Base-by-base conservation (phyloP, 371 early-diverging fungal species). In the Mucor velutinosus region DNA sequence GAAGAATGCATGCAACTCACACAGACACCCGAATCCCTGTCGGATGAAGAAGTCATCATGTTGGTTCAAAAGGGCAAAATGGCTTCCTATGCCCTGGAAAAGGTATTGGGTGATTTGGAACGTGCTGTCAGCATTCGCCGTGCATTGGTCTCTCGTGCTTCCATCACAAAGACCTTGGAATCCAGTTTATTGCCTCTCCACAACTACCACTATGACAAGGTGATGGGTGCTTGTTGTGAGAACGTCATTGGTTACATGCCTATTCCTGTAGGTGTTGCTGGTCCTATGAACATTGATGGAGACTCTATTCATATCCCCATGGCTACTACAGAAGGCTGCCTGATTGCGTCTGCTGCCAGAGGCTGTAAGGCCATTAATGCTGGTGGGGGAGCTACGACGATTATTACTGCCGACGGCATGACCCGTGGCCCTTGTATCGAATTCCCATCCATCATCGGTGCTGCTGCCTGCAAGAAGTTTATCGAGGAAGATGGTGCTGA, bases 231-330 rank as follows among this genome's bases (percentile, higher is more conserved):
- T 71, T 97, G 97, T 85, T 97, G 98, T 74, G 98, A 98, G 76
- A 98, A 97, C 77, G 96, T 98, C 12, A 87, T 98, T 70, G 98
- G 98, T 62, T 94, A 95, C 69, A 84, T 94, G 84, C 97, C 97
- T 19, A 74, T 98, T 32, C 98, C 98, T 11, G 87, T 98, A 15
- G 98, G 98, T 66, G 87, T 96, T 65, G 97, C 97, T 35, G 81
- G 96, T 17, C 96, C 96, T 0, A 73, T 93, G 66, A 82, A 78
- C 35, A 87, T 97, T 62, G 95, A 98, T 72, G 93, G 92, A 37
- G 81, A 90, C 62, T 37, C 73, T 17, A 86, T 92, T 45, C 92
- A 92, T 72, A 86, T 98, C 30, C 98, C 98, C 30, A 96, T 98
- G 96, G 95, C 96, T 7, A 98, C 98, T 4, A 97, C 97, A 11